A percentile compares a stretch with the other conserved stretches of the same genome.
phyloP scores from a whole-genome alignment of 176 grass and related monocot genomes.

The Tillandsia fasciculata region DNA sequence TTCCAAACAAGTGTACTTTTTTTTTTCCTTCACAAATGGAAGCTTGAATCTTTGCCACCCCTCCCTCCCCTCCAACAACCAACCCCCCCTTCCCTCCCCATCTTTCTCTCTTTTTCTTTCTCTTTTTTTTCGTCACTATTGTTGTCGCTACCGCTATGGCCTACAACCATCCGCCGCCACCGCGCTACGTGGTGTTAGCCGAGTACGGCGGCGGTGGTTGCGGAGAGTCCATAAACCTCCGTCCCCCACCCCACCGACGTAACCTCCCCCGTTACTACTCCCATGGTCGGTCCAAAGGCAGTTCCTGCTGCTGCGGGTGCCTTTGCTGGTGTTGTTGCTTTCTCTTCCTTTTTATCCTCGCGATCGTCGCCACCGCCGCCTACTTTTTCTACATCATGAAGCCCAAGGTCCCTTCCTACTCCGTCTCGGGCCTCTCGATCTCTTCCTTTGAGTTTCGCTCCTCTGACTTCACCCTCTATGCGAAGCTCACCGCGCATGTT shows the following conservation, averaged over 20 bases:
- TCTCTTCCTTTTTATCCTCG: slow-evolving; percentile 43
- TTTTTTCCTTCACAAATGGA: not conserved
- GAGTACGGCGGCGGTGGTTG: slow-evolving; percentile 18
- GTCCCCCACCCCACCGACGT: slow-evolving; percentile 26
- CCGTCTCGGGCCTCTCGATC: slow-evolving; percentile 53
- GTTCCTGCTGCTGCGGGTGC: slow-evolving; percentile 34
- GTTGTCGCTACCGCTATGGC: slow-evolving; percentile 1
- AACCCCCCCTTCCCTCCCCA: not conserved
- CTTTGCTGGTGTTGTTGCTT: slow-evolving; percentile 59
- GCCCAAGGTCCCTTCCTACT: slow-evolving; percentile 65
- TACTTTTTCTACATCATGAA: slow-evolving; percentile 41
- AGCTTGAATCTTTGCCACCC: not conserved
- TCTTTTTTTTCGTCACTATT: not conserved
- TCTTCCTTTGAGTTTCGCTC: slow-evolving; percentile 46
- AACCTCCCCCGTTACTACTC: slow-evolving; percentile 46
- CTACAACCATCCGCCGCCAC: slow-evolving; percentile 14
- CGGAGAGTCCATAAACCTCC: not conserved
- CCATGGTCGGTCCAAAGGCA: slow-evolving; percentile 4
- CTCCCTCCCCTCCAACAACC: not conserved
- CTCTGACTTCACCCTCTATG: slow-evolving; percentile 45
- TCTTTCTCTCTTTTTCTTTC: not conserved
- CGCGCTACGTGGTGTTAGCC: slow-evolving; percentile 20
- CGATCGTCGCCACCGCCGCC: not conserved
- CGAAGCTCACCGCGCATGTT: slow-evolving; percentile 47
- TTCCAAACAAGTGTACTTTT: not conserved